Conservation (phyloP, 2,329 filamentous ascomycete genomes). For the Geosmithia flava region DNA sequence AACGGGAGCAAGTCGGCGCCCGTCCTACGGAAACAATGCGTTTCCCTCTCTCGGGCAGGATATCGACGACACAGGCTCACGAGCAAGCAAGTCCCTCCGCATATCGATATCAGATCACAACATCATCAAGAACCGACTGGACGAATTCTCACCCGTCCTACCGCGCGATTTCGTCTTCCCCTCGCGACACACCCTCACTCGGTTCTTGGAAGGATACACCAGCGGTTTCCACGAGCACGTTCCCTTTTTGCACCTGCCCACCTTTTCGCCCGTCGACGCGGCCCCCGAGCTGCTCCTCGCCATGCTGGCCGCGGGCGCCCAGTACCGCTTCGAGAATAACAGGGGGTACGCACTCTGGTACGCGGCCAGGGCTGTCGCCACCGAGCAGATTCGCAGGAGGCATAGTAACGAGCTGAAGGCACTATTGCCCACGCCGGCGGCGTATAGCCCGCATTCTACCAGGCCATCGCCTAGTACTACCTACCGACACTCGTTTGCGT, state of each 20-base stretch:
- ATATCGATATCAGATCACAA: conserved; percentile 43
- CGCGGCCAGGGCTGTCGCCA: conserved; percentile 42
- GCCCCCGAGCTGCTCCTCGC: conserved; percentile 57
- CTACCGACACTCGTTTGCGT: conserved; percentile 46
- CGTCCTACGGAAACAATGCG: conserved; percentile 31
- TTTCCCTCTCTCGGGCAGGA: conserved; percentile 28
- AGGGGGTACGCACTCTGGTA: conserved; percentile 49
- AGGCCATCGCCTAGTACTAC: conserved; percentile 44
- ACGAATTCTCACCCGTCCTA: conserved; percentile 48
- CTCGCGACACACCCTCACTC: conserved; percentile 53
- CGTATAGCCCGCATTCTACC: conserved; percentile 48
- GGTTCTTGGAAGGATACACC: conserved; percentile 60
- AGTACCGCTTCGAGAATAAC: conserved; percentile 51
- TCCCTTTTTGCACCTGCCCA: conserved; percentile 55
- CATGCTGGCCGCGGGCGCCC: conserved; percentile 54
- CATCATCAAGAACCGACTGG: conserved; percentile 43
- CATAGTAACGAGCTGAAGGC: conserved; percentile 45
- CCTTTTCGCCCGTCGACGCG: conserved; percentile 49
- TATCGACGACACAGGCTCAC: conserved; percentile 7
- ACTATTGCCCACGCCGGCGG: conserved; percentile 40
- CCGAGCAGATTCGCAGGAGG: conserved; percentile 45
- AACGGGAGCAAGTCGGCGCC: not conserved
- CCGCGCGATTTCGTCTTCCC: conserved; percentile 54
- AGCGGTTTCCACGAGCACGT: conserved; percentile 49
- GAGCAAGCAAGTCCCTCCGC: conserved; percentile 20